These are phyloP conservation scores for Agaricus subrufescens DNA, from an alignment of 768 basidiomycete genomes.

Conservation along the genomic window DNA sequence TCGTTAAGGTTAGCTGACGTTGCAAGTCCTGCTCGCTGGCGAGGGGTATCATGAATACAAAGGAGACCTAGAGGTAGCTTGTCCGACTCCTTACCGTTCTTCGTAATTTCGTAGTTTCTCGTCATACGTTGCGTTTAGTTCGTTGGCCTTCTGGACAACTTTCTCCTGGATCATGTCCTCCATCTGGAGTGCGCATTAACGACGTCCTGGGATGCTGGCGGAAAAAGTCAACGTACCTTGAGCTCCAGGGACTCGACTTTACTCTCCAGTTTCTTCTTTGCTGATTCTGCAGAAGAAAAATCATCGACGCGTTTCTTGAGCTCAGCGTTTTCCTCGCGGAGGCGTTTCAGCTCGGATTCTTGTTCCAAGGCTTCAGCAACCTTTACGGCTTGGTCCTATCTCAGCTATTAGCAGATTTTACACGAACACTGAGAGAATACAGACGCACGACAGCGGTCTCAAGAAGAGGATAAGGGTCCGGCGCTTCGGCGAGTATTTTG, in stretches of 20 bases:
- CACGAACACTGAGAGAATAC: background rate
- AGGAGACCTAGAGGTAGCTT: background rate
- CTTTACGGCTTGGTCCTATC: constrained; percentile 90
- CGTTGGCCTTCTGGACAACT: constrained; percentile 90
- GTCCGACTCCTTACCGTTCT: constrained; percentile 60
- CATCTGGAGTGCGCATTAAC: constrained; percentile 55
- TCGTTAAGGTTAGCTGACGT: constrained; percentile 84
- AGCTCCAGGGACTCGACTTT: constrained; percentile 78
- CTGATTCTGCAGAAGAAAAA: constrained; percentile 53
- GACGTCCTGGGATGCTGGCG: background rate
- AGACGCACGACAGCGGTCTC: constrained; percentile 80
- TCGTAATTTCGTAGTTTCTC: constrained; percentile 95
- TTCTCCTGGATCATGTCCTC: constrained; percentile 88
- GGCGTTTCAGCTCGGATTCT: constrained; percentile 65
- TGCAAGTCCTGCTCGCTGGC: constrained; percentile 87
- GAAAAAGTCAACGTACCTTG: constrained; percentile 46
- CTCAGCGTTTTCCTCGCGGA: constrained; percentile 81
- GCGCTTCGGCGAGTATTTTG: constrained; percentile 94
- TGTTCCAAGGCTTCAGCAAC: constrained; percentile 76
- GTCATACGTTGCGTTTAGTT: constrained; percentile 94
- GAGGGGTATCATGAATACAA: background rate
- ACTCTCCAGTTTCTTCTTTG: constrained; percentile 71
- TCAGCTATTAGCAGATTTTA: background rate
- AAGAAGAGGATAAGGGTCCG: constrained; percentile 94
- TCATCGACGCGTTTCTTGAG: constrained; percentile 70